Evolutionary conservation across 2,329 filamentous ascomycete genomes (phyloP), one percentile per base, ranked within the genome.

Genomic region (Colletotrichum filicis): DNA sequence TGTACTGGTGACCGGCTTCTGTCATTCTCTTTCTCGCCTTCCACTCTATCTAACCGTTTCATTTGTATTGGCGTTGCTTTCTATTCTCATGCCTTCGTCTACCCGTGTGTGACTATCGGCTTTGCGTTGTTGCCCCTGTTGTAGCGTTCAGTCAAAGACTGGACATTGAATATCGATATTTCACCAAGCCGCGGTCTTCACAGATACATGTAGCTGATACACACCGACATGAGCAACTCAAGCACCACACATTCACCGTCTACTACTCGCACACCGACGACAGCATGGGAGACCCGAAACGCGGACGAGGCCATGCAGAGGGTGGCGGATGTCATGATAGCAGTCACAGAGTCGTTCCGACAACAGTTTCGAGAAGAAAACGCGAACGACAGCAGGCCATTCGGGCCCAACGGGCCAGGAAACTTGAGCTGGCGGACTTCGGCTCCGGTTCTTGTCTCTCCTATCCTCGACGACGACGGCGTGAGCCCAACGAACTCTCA

Each of bases 251-350:
- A 49, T 26, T 22, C 37, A 19, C 57, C 37, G 16, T 26, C n/a
- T 14, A 35, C 53, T 30, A 55, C 52, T 52, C 30, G 53, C 19
- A 59, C 42, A 2, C 65, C 30, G 11, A 72, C 28, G 26, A 68
- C 65, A 63, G 58, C 52, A 59, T 68, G 65, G 58, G 58, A 72
- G n/a, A 42, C 53, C 49, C 63, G 68, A 49, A 71, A 49, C 24
- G 52, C 65, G 9, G 62, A 53, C n/a, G 58, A 64, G n/a, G 52
- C 69, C 11, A 65, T 71, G 46, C 60, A 61, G 56, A 64, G 55
- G 35, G 55, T 70, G 26, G 66, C 55, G 14, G 60, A 57, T 66
- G 16, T 66, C 11, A 73, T 66, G 70, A 66, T 73, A 71, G 66
- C 60, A 30, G 60, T 58, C 14, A 73, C 66, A 12, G 66, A 73